Base-by-base conservation (phyloP, 2,329 filamentous ascomycete genomes). In the Alternaria hordeiaustralica region DNA sequence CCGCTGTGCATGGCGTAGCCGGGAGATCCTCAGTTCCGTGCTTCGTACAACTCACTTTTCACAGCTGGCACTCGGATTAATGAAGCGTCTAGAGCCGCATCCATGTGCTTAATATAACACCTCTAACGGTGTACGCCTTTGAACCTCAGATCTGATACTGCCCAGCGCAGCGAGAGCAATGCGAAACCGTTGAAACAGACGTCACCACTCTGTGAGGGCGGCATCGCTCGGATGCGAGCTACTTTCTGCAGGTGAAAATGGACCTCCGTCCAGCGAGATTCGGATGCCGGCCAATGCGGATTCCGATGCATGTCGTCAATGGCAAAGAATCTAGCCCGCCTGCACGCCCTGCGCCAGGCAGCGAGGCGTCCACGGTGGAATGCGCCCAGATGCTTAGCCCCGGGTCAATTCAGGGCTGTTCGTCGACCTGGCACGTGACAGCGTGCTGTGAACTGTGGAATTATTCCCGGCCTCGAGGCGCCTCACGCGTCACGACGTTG, bases 261-360 rank as follows among this genome's bases (percentile, higher is more conserved):
- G 49, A n/a, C 49, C 28, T 36, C 20, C 49, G 30, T 58, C 44
- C 20, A 26, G 44, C 44, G 44, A 47, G 18, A 13, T 30, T 13
- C 69, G 67, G 67, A 70, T 67, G 64, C 63, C 64, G 69, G 67
- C 61, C 55, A 60, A 55, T 47, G 46, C 62, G 55, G 62, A 67
- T 64, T 68, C 66, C 68, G 68, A 64, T 69, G 66, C 65, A 61
- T 63, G 64, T 58, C 62, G 64, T 61, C 55, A 60, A 63, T 30
- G 60, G 56, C 33, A 49, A 44, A 55, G 44, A 43, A 55, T 28
- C 36, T 44, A 55, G 50, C 55, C 43, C 61, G 25, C 28, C 56
- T 50, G 44, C 36, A 41, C 36, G 36, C 36, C 36, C 36, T 41
- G 36, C 36, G 36, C 36, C 0, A 41, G 36, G 36, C 25, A 36